Base-by-base conservation (phyloP, 1,284 basidiomycete genomes). In the Xerocomus minutiporus region DNA sequence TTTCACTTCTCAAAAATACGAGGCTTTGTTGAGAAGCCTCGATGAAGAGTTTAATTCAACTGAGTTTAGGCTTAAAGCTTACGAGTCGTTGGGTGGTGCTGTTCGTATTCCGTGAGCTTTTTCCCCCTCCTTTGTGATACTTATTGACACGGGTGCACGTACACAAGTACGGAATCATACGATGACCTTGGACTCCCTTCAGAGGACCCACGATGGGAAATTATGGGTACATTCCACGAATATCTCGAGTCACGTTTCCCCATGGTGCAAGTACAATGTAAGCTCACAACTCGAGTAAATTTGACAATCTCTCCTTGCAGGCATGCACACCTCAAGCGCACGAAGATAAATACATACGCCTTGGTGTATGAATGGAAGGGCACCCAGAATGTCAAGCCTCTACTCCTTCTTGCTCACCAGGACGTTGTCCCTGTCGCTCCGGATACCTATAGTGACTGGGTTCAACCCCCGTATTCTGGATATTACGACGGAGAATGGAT, bases 361-460 rank as follows among this genome's bases (percentile, higher is more conserved):
- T 70, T 87, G 25, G 71, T 88, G 1, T 87, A 79, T 60, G 77
- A 78, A 23, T 84, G 82, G 80, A 65, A 75, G 46, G 86, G 86
- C 26, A 74, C 75, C 4, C 74, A 85, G 46, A 51, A 64, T 4
- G 68, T 83, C 55, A 85, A 86, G 60, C 86, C 84, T 2, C 58
- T 85, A 1, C 66, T 87, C 11, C 68, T 87, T 44, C 73, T 77
- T 15, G 82, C 77, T 5, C 85, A 87, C 46, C 47, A 49, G 74
- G 84, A 86, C 57, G 82, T 82, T 34, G 83, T 84, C 1, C 83
- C 82, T 11, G 81, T 84, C 8, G 74, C 82, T 50, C 72, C 72
- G 1, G 72, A 71, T 4, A 84, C 81, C 0, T 66, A 74, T 5
- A 69, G 70, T 35, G 64, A 76, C 36, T 86, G 84, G 84, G 67